Conservation (phyloP, 345 rosid species). For the Boechera stricta region DNA sequence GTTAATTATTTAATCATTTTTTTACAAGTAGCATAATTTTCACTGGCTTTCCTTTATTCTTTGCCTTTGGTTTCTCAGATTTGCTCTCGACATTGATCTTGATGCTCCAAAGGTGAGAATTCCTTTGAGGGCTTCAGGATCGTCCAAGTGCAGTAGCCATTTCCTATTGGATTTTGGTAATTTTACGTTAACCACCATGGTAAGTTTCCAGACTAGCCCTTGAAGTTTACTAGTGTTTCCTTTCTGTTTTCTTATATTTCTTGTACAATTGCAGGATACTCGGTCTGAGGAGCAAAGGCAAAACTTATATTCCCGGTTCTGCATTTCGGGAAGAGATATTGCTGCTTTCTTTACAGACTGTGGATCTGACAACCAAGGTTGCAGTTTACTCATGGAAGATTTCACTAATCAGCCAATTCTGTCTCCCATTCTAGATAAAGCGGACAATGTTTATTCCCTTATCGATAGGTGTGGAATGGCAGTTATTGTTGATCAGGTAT, state of each 20-base stretch:
- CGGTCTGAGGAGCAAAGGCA: constrained; percentile 78
- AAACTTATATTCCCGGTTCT: constrained; percentile 86
- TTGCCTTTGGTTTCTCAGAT: constrained; percentile 59
- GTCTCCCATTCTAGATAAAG: constrained; percentile 55
- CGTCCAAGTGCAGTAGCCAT: constrained; percentile 72
- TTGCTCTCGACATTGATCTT: constrained; percentile 96
- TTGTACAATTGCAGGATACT: constrained; percentile 62
- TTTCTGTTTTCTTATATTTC: constrained; percentile 38
- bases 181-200: constrained; percentile 86
- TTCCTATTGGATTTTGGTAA: constrained; percentile 97
- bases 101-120: constrained; percentile 98
- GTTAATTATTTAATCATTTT: constrained; percentile 16
- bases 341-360: constrained; percentile 88
- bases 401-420: constrained; percentile 49
- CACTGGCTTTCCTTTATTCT: constrained; percentile 18
- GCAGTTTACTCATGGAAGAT: constrained; percentile 52
- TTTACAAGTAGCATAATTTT: constrained; percentile 17
- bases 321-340: constrained; percentile 93
- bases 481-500: constrained; percentile 96
- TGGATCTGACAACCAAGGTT: constrained; percentile 56
- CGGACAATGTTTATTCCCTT: constrained; percentile 67
- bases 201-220: constrained; percentile 49
- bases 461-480: constrained; percentile 96
- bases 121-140: constrained; percentile 73
- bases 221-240: constrained; percentile 31